Evolutionary conservation across 2,329 filamentous ascomycete species (phyloP).

Genomic region (Calonectria pseudoturangicola): DNA sequence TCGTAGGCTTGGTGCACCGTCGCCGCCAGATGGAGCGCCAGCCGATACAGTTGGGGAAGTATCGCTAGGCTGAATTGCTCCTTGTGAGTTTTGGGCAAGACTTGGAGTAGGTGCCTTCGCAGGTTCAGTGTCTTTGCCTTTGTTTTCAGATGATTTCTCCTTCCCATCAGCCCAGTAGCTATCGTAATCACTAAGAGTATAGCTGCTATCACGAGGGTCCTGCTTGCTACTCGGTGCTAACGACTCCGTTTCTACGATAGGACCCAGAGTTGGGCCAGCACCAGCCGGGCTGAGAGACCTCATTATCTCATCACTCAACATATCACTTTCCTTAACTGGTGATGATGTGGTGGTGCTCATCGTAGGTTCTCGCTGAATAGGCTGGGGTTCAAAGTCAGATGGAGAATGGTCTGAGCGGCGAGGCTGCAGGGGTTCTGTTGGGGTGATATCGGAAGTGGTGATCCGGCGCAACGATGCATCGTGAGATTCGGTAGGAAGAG

Average conservation of each 20-base stretch:
- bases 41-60: slow-evolving; percentile 27
- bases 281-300: slow-evolving; percentile 76
- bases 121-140: slow-evolving; percentile 33
- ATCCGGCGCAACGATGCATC: slow-evolving; percentile 25
- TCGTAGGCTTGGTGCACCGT: slow-evolving; percentile 44
- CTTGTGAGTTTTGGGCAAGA: slow-evolving; percentile 27
- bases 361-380: slow-evolving; percentile 65
- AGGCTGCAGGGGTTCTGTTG: slow-evolving; percentile 68
- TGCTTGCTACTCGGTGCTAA: slow-evolving; percentile 46
- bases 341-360: slow-evolving; percentile 70
- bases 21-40: slow-evolving; percentile 23
- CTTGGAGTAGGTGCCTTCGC: slow-evolving; percentile 10
- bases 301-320: slow-evolving; percentile 84
- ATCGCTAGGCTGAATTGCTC: slow-evolving; percentile 15
- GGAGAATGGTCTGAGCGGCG: slow-evolving; percentile 59
- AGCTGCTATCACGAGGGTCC: slow-evolving; percentile 73
- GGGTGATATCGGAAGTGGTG: slow-evolving; percentile 57
- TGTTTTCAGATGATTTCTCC: slow-evolving; percentile 37
- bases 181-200: slow-evolving; percentile 80
- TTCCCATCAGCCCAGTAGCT: slow-evolving; percentile 75
- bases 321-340: slow-evolving; percentile 81
- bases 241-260: slow-evolving; percentile 42
- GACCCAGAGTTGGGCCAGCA: slow-evolving; percentile 40
- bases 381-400: slow-evolving; percentile 59
- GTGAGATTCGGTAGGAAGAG: slow-evolving; percentile 34